Evolutionary conservation across 1,284 basidiomycete genomes (phyloP).

Genomic region (Ganoderma leucocontextum): DNA sequence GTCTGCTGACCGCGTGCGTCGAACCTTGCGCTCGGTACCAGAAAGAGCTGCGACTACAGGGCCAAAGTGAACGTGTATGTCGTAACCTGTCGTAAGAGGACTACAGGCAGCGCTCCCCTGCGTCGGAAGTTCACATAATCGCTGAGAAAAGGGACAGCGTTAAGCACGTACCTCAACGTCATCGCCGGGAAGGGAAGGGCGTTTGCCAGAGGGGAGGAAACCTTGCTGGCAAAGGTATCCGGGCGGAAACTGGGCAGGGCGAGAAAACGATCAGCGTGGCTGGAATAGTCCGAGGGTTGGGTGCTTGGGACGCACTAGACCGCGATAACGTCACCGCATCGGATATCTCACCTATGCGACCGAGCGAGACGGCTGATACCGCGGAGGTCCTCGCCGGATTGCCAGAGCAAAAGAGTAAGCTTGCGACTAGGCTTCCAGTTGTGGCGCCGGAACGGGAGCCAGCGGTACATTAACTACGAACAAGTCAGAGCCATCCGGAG

Average conservation of each 20-base stretch:
- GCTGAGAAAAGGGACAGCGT: slow-evolving; percentile 11
- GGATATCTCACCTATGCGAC: neutral
- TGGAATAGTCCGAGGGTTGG: slow-evolving; percentile 23
- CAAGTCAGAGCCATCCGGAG: neutral
- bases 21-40: neutral
- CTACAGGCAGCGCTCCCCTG: neutral
- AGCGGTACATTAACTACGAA: no score
- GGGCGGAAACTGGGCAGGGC: slow-evolving; percentile 24
- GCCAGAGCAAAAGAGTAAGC: neutral
- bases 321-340: slow-evolving; percentile 17
- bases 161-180: slow-evolving; percentile 10
- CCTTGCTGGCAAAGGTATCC: slow-evolving; percentile 7
- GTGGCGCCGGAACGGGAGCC: neutral
- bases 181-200: neutral
- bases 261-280: slow-evolving; percentile 29
- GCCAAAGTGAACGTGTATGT: neutral
- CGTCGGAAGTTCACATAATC: neutral
- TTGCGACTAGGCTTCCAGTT: neutral
- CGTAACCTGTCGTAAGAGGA: neutral
- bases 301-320: slow-evolving; percentile 22
- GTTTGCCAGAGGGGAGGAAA: neutral
- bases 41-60: neutral
- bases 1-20: slow-evolving; percentile 9
- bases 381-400: slow-evolving; percentile 2
- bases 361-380: neutral